phyloP scores from a whole-genome alignment of 352 stramenopile genomes.

The Stephanocyclus meneghinianus region DNA sequence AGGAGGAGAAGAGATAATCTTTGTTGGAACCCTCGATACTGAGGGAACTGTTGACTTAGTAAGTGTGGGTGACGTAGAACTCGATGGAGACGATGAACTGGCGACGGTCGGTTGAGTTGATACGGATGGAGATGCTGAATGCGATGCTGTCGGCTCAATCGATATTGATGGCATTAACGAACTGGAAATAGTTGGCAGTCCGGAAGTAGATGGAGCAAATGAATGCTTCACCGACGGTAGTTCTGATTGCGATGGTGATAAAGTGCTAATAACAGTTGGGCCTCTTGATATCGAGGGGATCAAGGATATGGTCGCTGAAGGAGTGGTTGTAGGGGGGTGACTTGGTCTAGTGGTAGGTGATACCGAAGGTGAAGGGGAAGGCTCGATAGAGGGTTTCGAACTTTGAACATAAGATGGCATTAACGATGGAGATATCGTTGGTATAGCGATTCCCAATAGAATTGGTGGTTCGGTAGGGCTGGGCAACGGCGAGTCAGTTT shows the following conservation, averaged over 20 bases:
- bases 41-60: background rate
- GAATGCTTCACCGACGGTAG: background rate
- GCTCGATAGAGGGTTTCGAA: background rate
- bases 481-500: background rate
- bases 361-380: background rate
- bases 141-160: background rate
- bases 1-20: too few species aligned
- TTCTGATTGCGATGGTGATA: background rate
- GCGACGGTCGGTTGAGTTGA: background rate
- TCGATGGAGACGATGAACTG: background rate
- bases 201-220: constrained; percentile 11
- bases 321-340: background rate
- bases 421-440: background rate
- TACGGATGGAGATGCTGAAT: background rate
- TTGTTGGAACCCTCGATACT: background rate
- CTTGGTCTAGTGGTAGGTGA: background rate
- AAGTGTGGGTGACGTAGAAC: background rate
- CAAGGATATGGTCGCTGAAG: background rate
- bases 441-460: background rate
- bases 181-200: background rate
- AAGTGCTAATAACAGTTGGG: background rate
- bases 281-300: background rate
- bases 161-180: constrained; percentile 5
- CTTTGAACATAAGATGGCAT: background rate
- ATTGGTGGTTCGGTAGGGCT: background rate